Evolutionary conservation across 2,329 filamentous ascomycete genomes (phyloP), one percentile per base, ranked within the genome.

Genomic region (Penicillium sp.): DNA sequence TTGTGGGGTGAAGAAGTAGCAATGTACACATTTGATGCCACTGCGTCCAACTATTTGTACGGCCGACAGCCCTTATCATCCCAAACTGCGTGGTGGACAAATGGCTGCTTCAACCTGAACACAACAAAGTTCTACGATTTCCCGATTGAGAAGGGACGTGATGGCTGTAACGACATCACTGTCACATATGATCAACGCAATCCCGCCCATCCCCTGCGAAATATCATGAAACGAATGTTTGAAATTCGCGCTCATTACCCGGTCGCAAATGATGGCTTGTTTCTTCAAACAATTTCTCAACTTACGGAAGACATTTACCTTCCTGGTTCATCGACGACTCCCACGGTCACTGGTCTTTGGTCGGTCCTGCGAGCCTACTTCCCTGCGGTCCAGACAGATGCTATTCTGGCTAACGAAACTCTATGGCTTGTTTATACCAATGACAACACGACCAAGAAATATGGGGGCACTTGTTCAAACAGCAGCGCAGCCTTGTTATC

Each of bases 1-100:
- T 78, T 83, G 14, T 89, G 84, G 83, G 86, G 86, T 14, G 86
- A 89, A 67, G 86, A 89, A 65, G 86, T 88, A 69, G 83, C 81
- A 0, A 85, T 85, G 59, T 88, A 88, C 63, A 74, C 87, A 0
- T 72, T 88, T 2, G 86, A 89, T 66, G 87, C 83, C 56, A 87
- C 85, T 0, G 85, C 85, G 3, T 75, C 76, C 55, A 88, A 88
- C 65, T 89, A 88, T 66, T 79, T 89, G 42, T 89, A 85, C 66
- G 86, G 86, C 21, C 81, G 86, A 62, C 83, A 85, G 67, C 75
- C 86, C 2, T 87, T 89, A 80, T 81, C 83, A 8, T 80, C 84
- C 3, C 78, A 83, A 2, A 81, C 81, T 3, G 86, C 85, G 2
- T 89, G 86, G 86, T 83, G 86, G 63, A 78, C 80, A 33, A 86